A percentile compares a stretch with the other conserved stretches of the same genome.
phyloP scores from a whole-genome alignment of 2,329 filamentous ascomycete genomes.

The Polytolypa hystricis region DNA sequence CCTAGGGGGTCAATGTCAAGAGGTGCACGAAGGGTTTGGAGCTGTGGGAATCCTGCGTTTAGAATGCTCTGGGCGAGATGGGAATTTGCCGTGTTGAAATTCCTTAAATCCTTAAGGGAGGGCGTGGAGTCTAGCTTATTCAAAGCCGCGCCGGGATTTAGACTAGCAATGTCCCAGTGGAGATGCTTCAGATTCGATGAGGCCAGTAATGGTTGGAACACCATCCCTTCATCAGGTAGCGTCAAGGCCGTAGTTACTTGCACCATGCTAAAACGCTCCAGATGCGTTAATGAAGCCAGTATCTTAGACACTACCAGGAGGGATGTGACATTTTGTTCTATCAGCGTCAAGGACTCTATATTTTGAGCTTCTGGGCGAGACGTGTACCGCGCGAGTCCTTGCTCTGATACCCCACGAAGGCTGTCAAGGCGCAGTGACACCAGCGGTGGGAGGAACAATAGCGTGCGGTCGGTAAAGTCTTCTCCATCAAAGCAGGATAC shows the following conservation, averaged over 20 bases:
- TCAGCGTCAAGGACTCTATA: constrained; percentile 38
- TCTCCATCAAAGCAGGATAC: constrained; percentile 43
- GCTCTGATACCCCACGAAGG: constrained; percentile 45
- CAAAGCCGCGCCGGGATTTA: constrained; percentile 26
- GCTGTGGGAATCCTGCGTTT: constrained; percentile 30
- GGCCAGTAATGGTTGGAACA: constrained; percentile 38
- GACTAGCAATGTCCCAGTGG: constrained; percentile 45
- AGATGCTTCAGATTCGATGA: constrained; percentile 41
- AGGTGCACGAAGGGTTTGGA: constrained; percentile 32
- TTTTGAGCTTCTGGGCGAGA: constrained; percentile 34
- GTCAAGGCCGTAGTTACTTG: constrained; percentile 40
- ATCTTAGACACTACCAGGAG: constrained; percentile 43
- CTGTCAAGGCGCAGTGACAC: constrained; percentile 45
- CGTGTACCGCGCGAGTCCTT: constrained; percentile 42
- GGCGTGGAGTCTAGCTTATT: constrained; percentile 28
- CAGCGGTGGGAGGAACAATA: constrained; percentile 43
- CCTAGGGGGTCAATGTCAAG: constrained; percentile 34
- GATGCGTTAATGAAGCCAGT: constrained; percentile 34
- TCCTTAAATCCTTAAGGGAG: constrained; percentile 24
- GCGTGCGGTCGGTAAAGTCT: constrained; percentile 45
- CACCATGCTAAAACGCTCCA: constrained; percentile 42
- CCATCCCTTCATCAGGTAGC: constrained; percentile 30
- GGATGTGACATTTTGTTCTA: constrained; percentile 44
- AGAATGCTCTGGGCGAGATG: constrained; percentile 35
- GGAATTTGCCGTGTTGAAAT: constrained; percentile 28